A percentile compares a stretch with the other conserved stretches of the same genome.
Conservation (phyloP, 495 filamentous ascomycete species). For the Penicillium herquei region DNA sequence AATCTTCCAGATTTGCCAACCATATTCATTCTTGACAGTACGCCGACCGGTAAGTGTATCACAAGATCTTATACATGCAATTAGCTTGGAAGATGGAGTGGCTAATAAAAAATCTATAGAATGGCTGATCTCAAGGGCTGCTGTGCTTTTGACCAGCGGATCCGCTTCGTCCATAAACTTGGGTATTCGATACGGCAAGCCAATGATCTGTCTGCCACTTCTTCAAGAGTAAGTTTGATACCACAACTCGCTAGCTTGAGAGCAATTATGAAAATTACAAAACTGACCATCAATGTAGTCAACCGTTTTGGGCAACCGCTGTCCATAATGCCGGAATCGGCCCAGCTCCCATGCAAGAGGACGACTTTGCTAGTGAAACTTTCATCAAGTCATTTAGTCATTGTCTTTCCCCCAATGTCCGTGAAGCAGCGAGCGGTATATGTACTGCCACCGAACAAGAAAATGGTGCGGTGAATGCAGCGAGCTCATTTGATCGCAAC, state of each 20-base stretch:
- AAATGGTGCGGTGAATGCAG: background rate
- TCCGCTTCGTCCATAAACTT: background rate
- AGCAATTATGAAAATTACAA: background rate
- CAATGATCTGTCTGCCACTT: conserved; percentile 1
- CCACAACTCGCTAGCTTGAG: background rate
- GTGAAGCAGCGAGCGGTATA: background rate
- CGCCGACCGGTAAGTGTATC: background rate
- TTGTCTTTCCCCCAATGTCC: background rate
- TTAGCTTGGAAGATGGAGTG: too few species aligned
- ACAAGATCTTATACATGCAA: background rate
- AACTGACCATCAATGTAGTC: background rate
- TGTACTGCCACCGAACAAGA: background rate
- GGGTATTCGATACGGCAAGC: background rate
- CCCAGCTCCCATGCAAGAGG: background rate
- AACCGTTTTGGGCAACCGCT: background rate
- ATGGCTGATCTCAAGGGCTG: background rate
- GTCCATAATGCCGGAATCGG: background rate
- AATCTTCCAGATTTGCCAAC: background rate
- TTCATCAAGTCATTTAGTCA: background rate
- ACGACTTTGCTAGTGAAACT: background rate
- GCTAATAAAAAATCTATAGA: background rate
- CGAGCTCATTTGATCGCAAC: conserved; percentile 2
- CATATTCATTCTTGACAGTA: background rate
- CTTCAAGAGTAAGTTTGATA: conserved; percentile 1
- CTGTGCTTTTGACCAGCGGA: background rate